Evolutionary conservation across 192 early-diverging fungal genomes (phyloP).

Genomic region (Gonapodya prolifera): DNA sequence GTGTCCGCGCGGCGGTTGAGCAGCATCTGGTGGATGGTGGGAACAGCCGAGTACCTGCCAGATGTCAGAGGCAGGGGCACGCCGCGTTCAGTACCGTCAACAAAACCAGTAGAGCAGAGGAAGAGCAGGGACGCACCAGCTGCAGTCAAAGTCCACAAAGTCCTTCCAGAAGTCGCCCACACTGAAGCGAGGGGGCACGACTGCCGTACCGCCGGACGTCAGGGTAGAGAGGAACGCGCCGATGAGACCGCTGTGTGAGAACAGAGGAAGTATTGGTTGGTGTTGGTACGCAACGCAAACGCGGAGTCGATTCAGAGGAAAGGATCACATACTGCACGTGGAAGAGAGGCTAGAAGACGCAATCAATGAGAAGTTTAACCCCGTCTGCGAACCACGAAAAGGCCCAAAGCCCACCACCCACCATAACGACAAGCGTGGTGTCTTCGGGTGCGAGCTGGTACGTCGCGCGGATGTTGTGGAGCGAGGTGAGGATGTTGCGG

Average conservation of each 20-base stretch:
- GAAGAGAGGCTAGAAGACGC: slow-evolving; percentile 62
- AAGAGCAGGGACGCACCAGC: slow-evolving; percentile 50
- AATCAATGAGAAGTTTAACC: no score
- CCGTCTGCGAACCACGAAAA: background rate
- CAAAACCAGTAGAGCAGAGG: background rate
- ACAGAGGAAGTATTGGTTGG: background rate
- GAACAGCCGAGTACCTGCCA: slow-evolving; percentile 40
- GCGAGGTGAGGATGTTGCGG: slow-evolving; percentile 52
- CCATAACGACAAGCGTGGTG: slow-evolving; percentile 61
- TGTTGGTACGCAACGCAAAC: no score
- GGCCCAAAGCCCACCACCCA: background rate
- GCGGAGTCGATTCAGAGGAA: no score
- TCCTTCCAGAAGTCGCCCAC: slow-evolving; percentile 65
- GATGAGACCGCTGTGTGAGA: slow-evolving; percentile 42
- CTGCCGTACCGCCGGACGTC: slow-evolving; percentile 48
- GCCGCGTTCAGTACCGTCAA: slow-evolving; percentile 1
- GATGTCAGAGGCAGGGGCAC: slow-evolving; percentile 8
- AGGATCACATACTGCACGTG: slow-evolving; percentile 45
- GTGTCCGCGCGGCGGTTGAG: slow-evolving; percentile 28
- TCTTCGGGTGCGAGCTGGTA: slow-evolving; percentile 47
- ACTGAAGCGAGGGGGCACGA: slow-evolving; percentile 59
- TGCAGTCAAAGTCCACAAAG: slow-evolving; percentile 38
- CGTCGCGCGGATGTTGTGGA: slow-evolving; percentile 61
- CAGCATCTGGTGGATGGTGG: slow-evolving; percentile 78
- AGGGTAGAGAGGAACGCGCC: slow-evolving; percentile 59